phyloP scores from a whole-genome alignment of 371 early-diverging fungal genomes.

The Umbelopsis sp. region DNA sequence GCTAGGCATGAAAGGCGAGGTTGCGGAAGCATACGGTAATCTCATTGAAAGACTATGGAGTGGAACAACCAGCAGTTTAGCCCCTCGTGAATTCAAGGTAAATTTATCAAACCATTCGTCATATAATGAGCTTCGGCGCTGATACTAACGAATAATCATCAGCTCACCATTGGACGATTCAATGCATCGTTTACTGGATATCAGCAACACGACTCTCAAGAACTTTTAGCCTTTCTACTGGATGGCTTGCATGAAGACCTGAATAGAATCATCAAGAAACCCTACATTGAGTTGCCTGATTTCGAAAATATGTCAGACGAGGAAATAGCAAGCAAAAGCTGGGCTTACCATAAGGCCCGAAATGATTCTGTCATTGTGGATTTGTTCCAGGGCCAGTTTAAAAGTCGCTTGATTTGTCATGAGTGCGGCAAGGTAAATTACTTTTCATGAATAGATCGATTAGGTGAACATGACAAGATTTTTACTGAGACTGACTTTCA shows the following conservation, averaged over 20 bases:
- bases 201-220: slow-evolving; percentile 79
- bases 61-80: slow-evolving; percentile 39
- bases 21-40: slow-evolving; percentile 71
- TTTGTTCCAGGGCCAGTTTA: slow-evolving; percentile 85
- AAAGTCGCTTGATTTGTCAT: slow-evolving; percentile 73
- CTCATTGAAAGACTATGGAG: slow-evolving; percentile 67
- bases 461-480: not conserved
- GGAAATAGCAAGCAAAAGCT: slow-evolving; percentile 59
- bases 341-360: slow-evolving; percentile 66
- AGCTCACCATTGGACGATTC: slow-evolving; percentile 67
- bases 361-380: slow-evolving; percentile 79
- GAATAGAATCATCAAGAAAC: slow-evolving; percentile 72
- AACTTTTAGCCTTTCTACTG: slow-evolving; percentile 63
- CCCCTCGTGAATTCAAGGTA: slow-evolving; percentile 77
- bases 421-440: slow-evolving; percentile 56
- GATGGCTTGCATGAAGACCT: slow-evolving; percentile 76
- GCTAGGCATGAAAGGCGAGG: slow-evolving; percentile 63
- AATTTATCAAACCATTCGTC: not conserved
- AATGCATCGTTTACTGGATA: slow-evolving; percentile 70
- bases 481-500: not conserved
- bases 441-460: not conserved
- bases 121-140: not conserved
- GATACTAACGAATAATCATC: not conserved
- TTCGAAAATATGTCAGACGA: slow-evolving; percentile 67
- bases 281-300: slow-evolving; percentile 77